Evolutionary conservation across 2,329 filamentous ascomycete genomes (phyloP).

Genomic region (Microsporum audouinii): DNA sequence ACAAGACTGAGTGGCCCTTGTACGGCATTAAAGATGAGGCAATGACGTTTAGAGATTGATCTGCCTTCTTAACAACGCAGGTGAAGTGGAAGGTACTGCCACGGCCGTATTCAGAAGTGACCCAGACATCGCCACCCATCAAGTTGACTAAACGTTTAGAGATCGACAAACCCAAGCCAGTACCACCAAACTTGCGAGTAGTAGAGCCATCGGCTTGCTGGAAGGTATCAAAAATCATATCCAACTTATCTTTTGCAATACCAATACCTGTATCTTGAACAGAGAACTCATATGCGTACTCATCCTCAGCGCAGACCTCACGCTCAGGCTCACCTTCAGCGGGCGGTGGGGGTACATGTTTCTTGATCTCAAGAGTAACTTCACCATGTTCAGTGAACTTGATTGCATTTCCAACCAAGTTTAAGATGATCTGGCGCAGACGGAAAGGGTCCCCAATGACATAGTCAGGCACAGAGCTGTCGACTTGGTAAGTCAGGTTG

Average conservation of each 20-base stretch:
- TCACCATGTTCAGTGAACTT: conserved; percentile 97
- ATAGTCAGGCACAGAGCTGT: conserved; percentile 86
- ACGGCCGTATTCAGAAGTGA: conserved; percentile 80
- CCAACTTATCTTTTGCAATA: conserved; percentile 87
- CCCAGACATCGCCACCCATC: conserved; percentile 95
- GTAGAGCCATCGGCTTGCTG: conserved; percentile 96
- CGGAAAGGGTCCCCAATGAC: conserved; percentile 95
- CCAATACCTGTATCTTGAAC: conserved; percentile 95
- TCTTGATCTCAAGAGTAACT: conserved; percentile 74
- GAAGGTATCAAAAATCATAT: conserved; percentile 97
- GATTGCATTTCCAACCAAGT: conserved; percentile 94
- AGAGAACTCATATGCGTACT: conserved; percentile 91
- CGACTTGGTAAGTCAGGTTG: conserved; percentile 84
- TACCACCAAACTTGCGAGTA: conserved; percentile 90
- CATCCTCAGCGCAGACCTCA: conserved; percentile 54
- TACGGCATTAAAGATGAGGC: conserved; percentile 73
- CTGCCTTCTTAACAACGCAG: conserved; percentile 74
- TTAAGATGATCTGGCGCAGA: conserved; percentile 89
- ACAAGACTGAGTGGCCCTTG: conserved; percentile 80
- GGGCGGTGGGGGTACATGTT: background rate
- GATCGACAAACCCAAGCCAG: conserved; percentile 84
- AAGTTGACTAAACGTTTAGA: conserved; percentile 89
- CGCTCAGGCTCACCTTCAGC: conserved; percentile 49
- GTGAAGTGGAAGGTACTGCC: conserved; percentile 96
- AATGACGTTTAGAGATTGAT: conserved; percentile 65